Conservation (phyloP, 257 asterid species). For the Solanum lycopersicoides region DNA sequence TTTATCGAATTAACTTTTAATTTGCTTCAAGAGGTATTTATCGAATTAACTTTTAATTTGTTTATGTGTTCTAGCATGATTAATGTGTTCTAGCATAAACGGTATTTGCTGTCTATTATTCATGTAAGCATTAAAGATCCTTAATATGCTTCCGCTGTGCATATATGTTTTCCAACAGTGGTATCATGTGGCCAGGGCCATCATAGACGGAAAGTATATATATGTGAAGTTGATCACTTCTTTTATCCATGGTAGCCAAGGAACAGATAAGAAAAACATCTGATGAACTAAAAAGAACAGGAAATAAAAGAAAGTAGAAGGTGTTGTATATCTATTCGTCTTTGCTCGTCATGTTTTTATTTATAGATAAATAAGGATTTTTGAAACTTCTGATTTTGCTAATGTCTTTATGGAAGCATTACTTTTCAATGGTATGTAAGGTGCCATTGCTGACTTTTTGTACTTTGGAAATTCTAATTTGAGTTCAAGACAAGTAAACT, state of each 20-base stretch:
- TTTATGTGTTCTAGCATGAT: too few relatives aligned
- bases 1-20: too few relatives aligned
- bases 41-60: too few relatives aligned
- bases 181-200: slow-evolving; percentile 43
- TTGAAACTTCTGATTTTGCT: not conserved
- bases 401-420: not conserved
- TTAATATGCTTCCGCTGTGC: too few relatives aligned
- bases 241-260: not conserved
- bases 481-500: not conserved
- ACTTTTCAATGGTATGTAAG: not conserved
- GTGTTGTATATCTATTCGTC: not conserved
- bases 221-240: slow-evolving; percentile 14
- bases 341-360: not conserved
- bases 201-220: slow-evolving; percentile 18
- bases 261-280: not conserved
- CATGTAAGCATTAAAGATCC: too few relatives aligned
- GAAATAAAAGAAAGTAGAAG: not conserved
- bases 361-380: not conserved
- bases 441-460: not conserved
- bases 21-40: too few relatives aligned
- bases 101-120: too few relatives aligned
- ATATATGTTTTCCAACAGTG: too few relatives aligned
- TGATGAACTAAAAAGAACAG: not conserved
- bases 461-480: not conserved
- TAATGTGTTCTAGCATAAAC: too few relatives aligned